Conservation (phyloP, 257 asterid species). For the Rehmannia glutinosa region DNA sequence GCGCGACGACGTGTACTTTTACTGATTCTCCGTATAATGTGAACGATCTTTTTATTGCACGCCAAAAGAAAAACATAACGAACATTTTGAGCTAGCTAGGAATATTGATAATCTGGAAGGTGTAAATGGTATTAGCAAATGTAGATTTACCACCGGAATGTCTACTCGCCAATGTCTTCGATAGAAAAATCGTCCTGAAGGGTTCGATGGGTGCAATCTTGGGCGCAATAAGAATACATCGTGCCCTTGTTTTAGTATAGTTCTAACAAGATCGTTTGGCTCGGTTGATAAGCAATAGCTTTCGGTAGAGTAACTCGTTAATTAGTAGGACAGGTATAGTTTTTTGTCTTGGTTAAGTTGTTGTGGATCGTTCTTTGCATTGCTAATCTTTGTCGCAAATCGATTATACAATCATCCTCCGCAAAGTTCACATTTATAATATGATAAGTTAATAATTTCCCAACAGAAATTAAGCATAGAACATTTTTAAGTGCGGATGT, state of each 20-base stretch:
- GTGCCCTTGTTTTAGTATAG: constrained; percentile 40
- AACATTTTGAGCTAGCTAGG: neutral
- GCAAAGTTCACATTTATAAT: too few relatives aligned
- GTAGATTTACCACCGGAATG: constrained; percentile 33
- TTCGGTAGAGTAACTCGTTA: constrained; percentile 51
- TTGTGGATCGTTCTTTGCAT: neutral
- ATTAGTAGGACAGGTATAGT: constrained; percentile 39
- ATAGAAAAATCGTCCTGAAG: constrained; percentile 32
- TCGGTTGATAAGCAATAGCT: constrained; percentile 54
- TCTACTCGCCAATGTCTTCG: constrained; percentile 50
- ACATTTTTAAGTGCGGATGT: too few relatives aligned
- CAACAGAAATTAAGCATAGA: too few relatives aligned
- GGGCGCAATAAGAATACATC: constrained; percentile 42
- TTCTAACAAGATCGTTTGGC: constrained; percentile 43
- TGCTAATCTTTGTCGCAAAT: constrained; percentile 43
- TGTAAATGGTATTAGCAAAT: neutral
- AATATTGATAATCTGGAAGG: neutral
- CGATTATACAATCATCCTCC: constrained; percentile 38
- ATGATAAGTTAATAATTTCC: too few relatives aligned
- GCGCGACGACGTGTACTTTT: constrained; percentile 44
- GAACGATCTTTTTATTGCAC: constrained; percentile 36
- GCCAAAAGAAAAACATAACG: constrained; percentile 14
- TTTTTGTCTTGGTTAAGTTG: constrained; percentile 10
- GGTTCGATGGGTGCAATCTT: constrained; percentile 32
- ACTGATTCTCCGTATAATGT: constrained; percentile 25